phyloP scores from a whole-genome alignment of 2,329 filamentous ascomycete genomes.

The Aspergillus sp. region DNA sequence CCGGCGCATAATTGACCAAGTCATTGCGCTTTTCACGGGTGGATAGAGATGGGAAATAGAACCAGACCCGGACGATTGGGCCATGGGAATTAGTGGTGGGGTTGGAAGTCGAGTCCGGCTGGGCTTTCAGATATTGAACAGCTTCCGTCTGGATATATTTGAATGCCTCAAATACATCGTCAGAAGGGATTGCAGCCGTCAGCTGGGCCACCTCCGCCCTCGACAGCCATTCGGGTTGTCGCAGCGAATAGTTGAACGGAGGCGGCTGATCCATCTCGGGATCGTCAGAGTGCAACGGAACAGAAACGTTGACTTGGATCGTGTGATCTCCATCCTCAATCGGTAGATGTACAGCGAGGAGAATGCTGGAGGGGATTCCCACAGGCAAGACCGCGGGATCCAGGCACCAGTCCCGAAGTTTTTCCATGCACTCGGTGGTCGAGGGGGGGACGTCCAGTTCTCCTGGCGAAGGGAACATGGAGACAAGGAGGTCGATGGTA shows the following conservation, averaged over 20 bases:
- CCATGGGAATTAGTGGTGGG: conserved; percentile 1
- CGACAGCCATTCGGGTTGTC: conserved; percentile 54
- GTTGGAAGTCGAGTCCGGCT: conserved; percentile 6
- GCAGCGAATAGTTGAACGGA: conserved; percentile 33
- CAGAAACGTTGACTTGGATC: conserved; percentile 29
- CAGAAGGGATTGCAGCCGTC: conserved; percentile 38
- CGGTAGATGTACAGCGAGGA: conserved; percentile 24
- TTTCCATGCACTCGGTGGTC: conserved; percentile 25
- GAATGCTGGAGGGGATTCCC: conserved; percentile 20
- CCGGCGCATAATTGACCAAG: conserved; percentile 53
- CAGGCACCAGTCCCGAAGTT: conserved; percentile 28
- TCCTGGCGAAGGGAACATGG: conserved; percentile 48
- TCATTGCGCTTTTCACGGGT: conserved; percentile 60
- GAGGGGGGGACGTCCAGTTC: conserved; percentile 46
- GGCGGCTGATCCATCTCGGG: conserved; percentile 22
- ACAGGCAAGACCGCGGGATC: conserved; percentile 11
- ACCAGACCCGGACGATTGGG: conserved; percentile 56
- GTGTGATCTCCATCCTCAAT: conserved; percentile 22
- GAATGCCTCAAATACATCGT: conserved; percentile 48
- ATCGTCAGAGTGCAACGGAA: conserved; percentile 22
- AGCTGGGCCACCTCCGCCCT: conserved; percentile 47
- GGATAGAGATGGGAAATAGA: conserved; percentile 63
- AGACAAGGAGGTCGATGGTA: conserved; percentile 52
- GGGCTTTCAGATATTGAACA: conserved; percentile 25
- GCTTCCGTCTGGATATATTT: conserved; percentile 45